These are phyloP conservation scores for Trichoderma asperelloides DNA, from an alignment of 495 filamentous ascomycete genomes.

Conservation along the genomic window DNA sequence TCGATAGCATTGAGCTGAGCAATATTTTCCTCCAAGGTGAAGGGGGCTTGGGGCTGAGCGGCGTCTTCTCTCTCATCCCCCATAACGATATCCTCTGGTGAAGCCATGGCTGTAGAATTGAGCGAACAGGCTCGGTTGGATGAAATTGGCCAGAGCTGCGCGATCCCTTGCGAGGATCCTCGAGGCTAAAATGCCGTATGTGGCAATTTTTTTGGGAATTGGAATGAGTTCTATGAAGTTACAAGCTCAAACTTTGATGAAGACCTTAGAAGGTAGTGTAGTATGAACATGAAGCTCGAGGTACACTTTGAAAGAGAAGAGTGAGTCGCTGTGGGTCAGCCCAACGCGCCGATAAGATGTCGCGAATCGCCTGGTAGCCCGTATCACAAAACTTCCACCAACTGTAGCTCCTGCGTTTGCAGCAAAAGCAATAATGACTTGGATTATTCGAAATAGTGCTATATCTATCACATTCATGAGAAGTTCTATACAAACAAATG, in stretches of 20 bases:
- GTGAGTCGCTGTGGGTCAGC: neutral
- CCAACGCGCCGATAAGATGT: neutral
- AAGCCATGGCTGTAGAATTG: neutral
- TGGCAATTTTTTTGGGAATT: no score
- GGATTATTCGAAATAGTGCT: neutral
- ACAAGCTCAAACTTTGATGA: no score
- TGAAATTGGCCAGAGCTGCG: neutral
- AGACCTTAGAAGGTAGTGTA: neutral
- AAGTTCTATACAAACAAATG: neutral
- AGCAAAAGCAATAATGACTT: neutral
- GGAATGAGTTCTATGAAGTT: no score
- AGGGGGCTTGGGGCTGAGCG: constrained; percentile 20
- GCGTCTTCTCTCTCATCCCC: constrained; percentile 13
- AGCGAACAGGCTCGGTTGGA: neutral
- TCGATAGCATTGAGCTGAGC: constrained; percentile 70
- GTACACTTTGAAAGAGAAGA: neutral
- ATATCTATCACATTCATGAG: neutral
- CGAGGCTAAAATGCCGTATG: neutral
- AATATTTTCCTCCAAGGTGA: constrained; percentile 63
- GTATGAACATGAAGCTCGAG: neutral
- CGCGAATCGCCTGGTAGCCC: neutral
- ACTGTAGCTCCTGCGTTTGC: neutral
- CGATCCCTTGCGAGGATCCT: neutral
- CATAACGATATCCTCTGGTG: constrained; percentile 6
- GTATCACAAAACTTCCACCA: neutral